phyloP scores from a whole-genome alignment of 148 eudicot genomes.

The Bassia scoparia region DNA sequence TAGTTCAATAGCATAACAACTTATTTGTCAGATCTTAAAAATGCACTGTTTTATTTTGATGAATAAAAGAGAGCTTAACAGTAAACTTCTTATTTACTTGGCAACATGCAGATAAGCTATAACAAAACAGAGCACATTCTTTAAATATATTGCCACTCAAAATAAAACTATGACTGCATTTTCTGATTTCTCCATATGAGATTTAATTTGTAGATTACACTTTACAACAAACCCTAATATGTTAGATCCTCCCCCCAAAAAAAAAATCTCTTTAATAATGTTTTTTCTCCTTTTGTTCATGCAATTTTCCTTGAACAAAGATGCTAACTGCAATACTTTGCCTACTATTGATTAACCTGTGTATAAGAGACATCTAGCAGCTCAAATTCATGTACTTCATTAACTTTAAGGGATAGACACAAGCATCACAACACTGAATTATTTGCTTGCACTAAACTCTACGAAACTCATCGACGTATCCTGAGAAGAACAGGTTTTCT shows the following conservation, averaged over 20 bases:
- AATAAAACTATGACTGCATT: background rate
- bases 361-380: slow-evolving; percentile 9
- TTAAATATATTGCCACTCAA: background rate
- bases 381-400: slow-evolving; percentile 1
- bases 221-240: slow-evolving; percentile 25
- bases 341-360: slow-evolving; percentile 23
- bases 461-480: slow-evolving; percentile 59
- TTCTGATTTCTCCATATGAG: background rate
- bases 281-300: background rate
- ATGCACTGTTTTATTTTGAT: too few species aligned
- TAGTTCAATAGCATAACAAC: too few species aligned
- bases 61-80: too few species aligned
- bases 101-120: too few species aligned
- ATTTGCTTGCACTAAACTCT: slow-evolving; percentile 41
- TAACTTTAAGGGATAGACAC: background rate
- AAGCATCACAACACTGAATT: slow-evolving; percentile 16
- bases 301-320: slow-evolving; percentile 7
- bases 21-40: too few species aligned
- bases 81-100: too few species aligned
- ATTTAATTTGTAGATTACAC: slow-evolving; percentile 16
- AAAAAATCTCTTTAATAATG: slow-evolving; percentile 1
- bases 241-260: background rate
- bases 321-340: background rate
- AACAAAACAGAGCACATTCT: too few species aligned
- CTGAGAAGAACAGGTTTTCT: slow-evolving; percentile 63